Percentiles rank a stretch among this genome's conserved stretches.
These are phyloP conservation scores for Artomyces pyxidatus DNA, from an alignment of 768 basidiomycete species.

Conservation along the genomic window DNA sequence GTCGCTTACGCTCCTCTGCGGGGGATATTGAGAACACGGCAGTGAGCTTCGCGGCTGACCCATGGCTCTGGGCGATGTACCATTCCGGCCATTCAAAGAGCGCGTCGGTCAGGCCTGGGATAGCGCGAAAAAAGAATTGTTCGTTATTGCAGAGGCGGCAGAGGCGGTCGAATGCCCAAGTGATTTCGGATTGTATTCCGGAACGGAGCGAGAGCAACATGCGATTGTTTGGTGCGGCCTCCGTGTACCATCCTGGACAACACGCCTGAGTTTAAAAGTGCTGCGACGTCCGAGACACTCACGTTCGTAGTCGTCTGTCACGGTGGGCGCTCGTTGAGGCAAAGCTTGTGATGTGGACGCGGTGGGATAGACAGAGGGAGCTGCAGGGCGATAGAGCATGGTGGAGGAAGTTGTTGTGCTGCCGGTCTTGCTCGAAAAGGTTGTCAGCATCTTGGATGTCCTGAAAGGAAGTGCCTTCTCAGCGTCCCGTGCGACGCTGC, in stretches of 20 bases:
- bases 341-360: not conserved
- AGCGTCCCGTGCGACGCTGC: no score
- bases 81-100: conserved; percentile 86
- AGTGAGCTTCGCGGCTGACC: conserved; percentile 1
- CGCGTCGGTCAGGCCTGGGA: conserved; percentile 76
- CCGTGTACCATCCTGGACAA: conserved; percentile 76
- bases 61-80: conserved; percentile 43
- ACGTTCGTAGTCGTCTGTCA: conserved; percentile 78
- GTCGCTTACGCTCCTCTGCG: conserved; percentile 44
- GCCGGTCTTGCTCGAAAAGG: conserved; percentile 16
- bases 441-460: conserved; percentile 13
- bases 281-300: not conserved
- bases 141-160: conserved; percentile 77
- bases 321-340: conserved; percentile 17
- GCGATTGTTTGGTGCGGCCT: conserved; percentile 68
- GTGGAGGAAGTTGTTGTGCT: conserved; percentile 3
- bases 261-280: conserved; percentile 5
- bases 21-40: conserved; percentile 50
- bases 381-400: conserved; percentile 14
- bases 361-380: not conserved
- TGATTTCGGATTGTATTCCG: conserved; percentile 71
- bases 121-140: conserved; percentile 58
- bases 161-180: conserved; percentile 85
- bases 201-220: conserved; percentile 88
- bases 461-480: no score